These are phyloP conservation scores for Magnusiomyces suaveolens DNA, from an alignment of 1,139 yeast genomes.

Conservation along the genomic window DNA sequence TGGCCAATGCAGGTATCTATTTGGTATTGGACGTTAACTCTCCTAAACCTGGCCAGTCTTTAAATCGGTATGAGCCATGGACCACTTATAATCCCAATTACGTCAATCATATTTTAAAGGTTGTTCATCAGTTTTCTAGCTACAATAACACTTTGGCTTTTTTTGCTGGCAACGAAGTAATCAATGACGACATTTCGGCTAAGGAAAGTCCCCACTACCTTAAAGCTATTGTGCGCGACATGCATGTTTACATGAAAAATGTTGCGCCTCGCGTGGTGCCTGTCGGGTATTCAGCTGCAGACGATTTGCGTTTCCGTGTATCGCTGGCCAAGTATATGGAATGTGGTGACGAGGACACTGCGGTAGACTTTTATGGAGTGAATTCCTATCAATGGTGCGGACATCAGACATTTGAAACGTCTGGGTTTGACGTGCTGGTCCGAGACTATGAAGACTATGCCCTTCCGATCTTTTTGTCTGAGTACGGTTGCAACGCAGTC, in stretches of 20 bases:
- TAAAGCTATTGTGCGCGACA: conserved; percentile 86
- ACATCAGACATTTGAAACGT: conserved; percentile 45
- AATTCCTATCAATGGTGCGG: conserved; percentile 92
- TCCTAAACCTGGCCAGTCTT: conserved; percentile 53
- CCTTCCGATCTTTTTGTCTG: conserved; percentile 78
- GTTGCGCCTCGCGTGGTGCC: conserved; percentile 69
- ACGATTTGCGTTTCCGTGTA: conserved; percentile 58
- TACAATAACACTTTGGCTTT: conserved; percentile 85
- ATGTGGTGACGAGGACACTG: conserved; percentile 53
- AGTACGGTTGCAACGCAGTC: conserved; percentile 56
- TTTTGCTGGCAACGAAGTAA: conserved; percentile 87
- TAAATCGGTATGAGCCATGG: conserved; percentile 66
- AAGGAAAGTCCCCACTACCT: conserved; percentile 50
- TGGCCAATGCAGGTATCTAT: conserved; percentile 83
- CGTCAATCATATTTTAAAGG: conserved; percentile 53
- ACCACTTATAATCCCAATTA: conserved; percentile 20
- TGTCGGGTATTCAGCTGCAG: conserved; percentile 91
- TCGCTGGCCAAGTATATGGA: conserved; percentile 76
- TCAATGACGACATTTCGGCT: conserved; percentile 73
- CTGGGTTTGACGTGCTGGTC: conserved; percentile 62
- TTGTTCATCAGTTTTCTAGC: conserved; percentile 72
- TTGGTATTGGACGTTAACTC: conserved; percentile 80
- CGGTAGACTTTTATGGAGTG: conserved; percentile 80
- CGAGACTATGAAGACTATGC: conserved; percentile 52
- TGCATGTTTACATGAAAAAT: conserved; percentile 65